phyloP scores from a whole-genome alignment of 108 stramenopile species.

The Cyclotella baltica region DNA sequence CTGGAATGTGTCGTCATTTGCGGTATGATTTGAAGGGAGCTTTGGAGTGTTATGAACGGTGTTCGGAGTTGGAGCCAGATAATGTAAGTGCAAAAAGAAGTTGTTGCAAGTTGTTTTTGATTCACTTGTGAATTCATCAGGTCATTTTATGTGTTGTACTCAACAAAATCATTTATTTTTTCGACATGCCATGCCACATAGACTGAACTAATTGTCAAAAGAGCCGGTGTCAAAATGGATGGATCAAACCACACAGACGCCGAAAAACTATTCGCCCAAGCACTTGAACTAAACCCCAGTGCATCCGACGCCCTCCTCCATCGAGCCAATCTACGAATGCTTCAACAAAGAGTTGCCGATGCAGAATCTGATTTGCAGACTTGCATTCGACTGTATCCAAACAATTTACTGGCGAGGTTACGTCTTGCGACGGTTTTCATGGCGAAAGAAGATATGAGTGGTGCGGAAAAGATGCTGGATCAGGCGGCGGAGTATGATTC shows the following conservation, averaged over 20 bases:
- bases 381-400: conserved; percentile 79
- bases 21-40: conserved; percentile 87
- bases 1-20: conserved; percentile 90
- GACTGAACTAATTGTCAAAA: conserved; percentile 84
- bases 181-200: conserved; percentile 4
- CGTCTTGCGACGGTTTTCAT: conserved; percentile 87
- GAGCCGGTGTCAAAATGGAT: conserved; percentile 93
- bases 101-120: conserved; percentile 7
- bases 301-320: conserved; percentile 88
- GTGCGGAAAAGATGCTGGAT: conserved; percentile 79
- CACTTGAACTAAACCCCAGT: conserved; percentile 75
- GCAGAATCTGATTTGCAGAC: conserved; percentile 78
- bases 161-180: too few relatives aligned
- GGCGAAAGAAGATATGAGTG: conserved; percentile 70
- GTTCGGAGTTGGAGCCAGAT: conserved; percentile 78
- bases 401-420: conserved; percentile 83
- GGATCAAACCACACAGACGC: conserved; percentile 72
- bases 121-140: not conserved
- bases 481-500: conserved; percentile 73
- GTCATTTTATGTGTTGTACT: too few relatives aligned
- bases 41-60: conserved; percentile 72
- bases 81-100: conserved; percentile 63
- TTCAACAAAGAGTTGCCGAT: conserved; percentile 67
- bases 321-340: conserved; percentile 87
- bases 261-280: conserved; percentile 74